These are phyloP conservation scores for Trichoderma afroharzianum DNA, from an alignment of 2,329 filamentous ascomycete genomes.

Conservation along the genomic window DNA sequence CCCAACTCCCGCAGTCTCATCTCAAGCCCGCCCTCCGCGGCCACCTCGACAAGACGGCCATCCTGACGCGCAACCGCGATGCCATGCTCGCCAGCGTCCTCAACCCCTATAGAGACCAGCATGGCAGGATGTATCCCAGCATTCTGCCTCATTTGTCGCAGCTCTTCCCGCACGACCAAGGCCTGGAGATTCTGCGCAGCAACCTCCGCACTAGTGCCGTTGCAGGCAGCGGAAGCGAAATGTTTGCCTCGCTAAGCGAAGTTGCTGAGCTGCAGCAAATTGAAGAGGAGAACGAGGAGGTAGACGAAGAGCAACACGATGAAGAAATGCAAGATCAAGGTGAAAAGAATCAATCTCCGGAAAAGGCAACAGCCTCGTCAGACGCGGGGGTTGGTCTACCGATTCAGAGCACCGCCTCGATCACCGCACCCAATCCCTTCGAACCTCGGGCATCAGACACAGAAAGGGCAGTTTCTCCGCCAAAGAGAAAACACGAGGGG, in stretches of 20 bases:
- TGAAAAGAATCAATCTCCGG: background rate
- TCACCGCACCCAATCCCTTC: conserved; percentile 33
- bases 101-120: conserved; percentile 65
- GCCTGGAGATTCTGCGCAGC: conserved; percentile 67
- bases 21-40: conserved; percentile 69
- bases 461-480: conserved; percentile 27
- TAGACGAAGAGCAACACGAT: conserved; percentile 31
- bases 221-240: conserved; percentile 24
- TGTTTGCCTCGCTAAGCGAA: conserved; percentile 29
- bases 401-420: conserved; percentile 35
- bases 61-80: conserved; percentile 64
- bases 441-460: conserved; percentile 23
- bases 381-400: conserved; percentile 27
- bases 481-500: conserved; percentile 41
- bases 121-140: conserved; percentile 64
- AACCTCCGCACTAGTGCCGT: conserved; percentile 47
- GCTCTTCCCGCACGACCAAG: conserved; percentile 58
- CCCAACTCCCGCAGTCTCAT: conserved; percentile 60
- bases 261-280: conserved; percentile 38
- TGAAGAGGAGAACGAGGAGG: conserved; percentile 37
- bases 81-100: conserved; percentile 80
- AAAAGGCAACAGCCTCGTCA: conserved; percentile 20
- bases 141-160: conserved; percentile 76
- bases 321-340: conserved; percentile 21
- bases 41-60: conserved; percentile 76